Conservation (phyloP, 306 rosid species). For the Sesbania bispinosa region DNA sequence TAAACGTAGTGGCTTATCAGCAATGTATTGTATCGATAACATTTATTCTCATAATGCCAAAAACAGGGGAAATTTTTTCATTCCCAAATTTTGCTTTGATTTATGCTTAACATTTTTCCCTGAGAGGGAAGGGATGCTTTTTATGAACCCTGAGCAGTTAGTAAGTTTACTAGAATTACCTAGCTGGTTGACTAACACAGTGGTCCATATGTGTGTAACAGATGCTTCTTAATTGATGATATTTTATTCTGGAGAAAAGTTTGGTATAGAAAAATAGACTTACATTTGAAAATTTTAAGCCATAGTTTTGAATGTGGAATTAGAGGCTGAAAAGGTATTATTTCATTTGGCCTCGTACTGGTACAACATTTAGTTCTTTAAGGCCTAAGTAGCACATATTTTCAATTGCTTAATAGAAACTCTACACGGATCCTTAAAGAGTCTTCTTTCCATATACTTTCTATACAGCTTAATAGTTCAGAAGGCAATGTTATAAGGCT, state of each 20-base stretch:
- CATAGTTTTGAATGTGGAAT: background rate
- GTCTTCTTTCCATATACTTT: slow-evolving; percentile 16
- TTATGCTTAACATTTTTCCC: background rate
- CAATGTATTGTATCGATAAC: background rate
- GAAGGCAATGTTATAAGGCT: slow-evolving; percentile 37
- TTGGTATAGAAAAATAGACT: background rate
- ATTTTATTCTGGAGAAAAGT: background rate
- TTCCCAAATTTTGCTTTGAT: background rate
- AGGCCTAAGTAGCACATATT: background rate
- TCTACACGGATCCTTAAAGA: no score
- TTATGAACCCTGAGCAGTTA: background rate
- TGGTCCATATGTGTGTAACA: background rate
- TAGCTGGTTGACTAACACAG: background rate
- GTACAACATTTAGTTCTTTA: background rate
- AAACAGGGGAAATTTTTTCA: no score
- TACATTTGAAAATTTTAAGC: background rate
- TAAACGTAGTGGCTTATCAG: background rate
- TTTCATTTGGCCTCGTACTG: background rate
- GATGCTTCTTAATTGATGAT: background rate
- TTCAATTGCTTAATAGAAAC: slow-evolving; percentile 5
- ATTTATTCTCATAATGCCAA: no score
- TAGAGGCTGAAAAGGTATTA: background rate
- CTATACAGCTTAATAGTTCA: slow-evolving; percentile 23
- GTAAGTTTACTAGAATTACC: no score
- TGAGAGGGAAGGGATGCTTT: background rate